Evolutionary conservation across 2,329 filamentous ascomycete genomes (phyloP).

Genomic region (Ophiognomonia clavigignenti-juglandacearum): DNA sequence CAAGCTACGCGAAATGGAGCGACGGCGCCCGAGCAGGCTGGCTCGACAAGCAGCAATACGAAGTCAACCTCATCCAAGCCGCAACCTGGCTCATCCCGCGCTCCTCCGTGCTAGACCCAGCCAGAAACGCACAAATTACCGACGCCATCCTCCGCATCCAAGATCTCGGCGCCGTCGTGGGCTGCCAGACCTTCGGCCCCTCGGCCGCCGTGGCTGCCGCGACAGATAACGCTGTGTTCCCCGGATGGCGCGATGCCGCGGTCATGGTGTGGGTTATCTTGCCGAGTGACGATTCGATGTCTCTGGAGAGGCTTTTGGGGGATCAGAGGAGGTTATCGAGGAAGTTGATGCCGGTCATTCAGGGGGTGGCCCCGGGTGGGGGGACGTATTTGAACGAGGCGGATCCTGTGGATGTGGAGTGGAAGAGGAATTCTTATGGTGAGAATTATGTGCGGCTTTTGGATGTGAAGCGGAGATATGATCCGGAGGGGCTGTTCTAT

Average conservation of each 20-base stretch:
- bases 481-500: constrained; percentile 19
- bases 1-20: background rate
- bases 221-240: background rate
- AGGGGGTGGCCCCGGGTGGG: constrained; percentile 20
- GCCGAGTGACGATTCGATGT: background rate
- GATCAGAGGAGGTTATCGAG: background rate
- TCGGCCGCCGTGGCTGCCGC: background rate
- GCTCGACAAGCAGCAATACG: background rate
- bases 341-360: background rate
- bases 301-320: background rate
- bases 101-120: background rate
- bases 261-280: background rate
- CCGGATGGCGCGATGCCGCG: background rate
- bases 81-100: background rate
- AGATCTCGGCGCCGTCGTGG: background rate
- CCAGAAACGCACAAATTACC: background rate
- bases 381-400: constrained; percentile 26
- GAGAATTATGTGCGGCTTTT: constrained; percentile 17
- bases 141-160: background rate
- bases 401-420: constrained; percentile 6
- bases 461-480: constrained; percentile 20
- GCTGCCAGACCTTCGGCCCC: background rate
- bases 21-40: background rate
- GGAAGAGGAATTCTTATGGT: constrained; percentile 20
- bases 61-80: background rate